Conservation (phyloP, 2,329 filamentous ascomycete genomes). For the Fusarium sp. region DNA sequence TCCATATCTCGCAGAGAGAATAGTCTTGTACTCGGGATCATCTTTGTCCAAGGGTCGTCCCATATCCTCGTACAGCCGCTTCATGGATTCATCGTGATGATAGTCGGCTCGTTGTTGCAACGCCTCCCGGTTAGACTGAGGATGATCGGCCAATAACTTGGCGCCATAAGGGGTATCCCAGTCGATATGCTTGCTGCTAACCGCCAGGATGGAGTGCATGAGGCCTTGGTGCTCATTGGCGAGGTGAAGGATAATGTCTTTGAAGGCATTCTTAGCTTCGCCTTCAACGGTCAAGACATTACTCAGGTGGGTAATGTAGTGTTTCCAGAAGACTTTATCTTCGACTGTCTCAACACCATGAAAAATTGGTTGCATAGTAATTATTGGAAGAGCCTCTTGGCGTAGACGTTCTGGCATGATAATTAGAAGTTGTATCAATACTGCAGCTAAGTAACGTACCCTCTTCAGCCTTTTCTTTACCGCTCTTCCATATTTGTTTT, state of each 20-base stretch:
- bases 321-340: conserved; percentile 83
- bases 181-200: conserved; percentile 83
- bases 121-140: conserved; percentile 59
- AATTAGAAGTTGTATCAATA: conserved; percentile 21
- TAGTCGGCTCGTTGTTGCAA: conserved; percentile 65
- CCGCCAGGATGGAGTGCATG: conserved; percentile 90
- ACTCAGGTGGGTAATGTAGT: conserved; percentile 85
- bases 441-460: conserved; percentile 55
- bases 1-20: conserved; percentile 68
- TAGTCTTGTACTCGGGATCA: conserved; percentile 59
- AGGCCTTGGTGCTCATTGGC: conserved; percentile 82
- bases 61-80: conserved; percentile 63
- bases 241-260: conserved; percentile 84
- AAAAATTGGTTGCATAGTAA: conserved; percentile 76
- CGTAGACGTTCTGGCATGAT: conserved; percentile 61
- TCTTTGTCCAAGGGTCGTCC: conserved; percentile 56
- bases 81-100: conserved; percentile 68
- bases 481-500: conserved; percentile 88
- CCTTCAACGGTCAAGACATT: conserved; percentile 85
- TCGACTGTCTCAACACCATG: conserved; percentile 83
- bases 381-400: conserved; percentile 62
- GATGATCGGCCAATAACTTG: conserved; percentile 64
- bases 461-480: conserved; percentile 80
- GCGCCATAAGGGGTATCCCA: conserved; percentile 67
- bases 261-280: conserved; percentile 86